phyloP scores from a whole-genome alignment of 805 yeast species.

The Cyberlindnera japonica region DNA sequence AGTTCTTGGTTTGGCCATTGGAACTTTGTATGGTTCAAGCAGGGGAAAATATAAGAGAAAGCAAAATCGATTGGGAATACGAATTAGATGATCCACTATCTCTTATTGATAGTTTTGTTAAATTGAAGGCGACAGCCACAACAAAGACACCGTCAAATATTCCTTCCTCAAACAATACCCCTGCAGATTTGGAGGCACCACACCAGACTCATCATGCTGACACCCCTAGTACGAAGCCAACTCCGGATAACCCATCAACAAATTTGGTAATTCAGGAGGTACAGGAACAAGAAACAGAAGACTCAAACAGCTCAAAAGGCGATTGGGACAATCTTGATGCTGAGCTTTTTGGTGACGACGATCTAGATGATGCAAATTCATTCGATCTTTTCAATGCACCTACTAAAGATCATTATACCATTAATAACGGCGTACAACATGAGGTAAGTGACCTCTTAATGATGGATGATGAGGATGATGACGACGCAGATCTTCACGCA shows the following conservation, averaged over 20 bases:
- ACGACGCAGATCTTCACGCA: conserved; percentile 32
- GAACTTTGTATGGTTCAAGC: conserved; percentile 60
- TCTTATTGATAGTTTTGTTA: conserved; percentile 37
- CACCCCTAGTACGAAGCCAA: conserved; percentile 9
- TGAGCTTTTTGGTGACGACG: conserved; percentile 33
- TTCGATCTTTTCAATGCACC: conserved; percentile 27
- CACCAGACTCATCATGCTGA: conserved; percentile 7
- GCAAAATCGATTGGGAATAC: not conserved
- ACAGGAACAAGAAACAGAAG: not conserved
- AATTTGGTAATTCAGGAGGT: not conserved
- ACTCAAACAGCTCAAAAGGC: conserved; percentile 5
- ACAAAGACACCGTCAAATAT: conserved; percentile 33
- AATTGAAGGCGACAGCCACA: conserved; percentile 36
- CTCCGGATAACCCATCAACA: conserved; percentile 6
- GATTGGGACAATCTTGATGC: conserved; percentile 31
- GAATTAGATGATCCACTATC: conserved; percentile 28
- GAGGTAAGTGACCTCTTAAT: too few species aligned
- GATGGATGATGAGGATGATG: conserved; percentile 25
- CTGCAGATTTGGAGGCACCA: conserved; percentile 13
- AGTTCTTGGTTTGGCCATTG: conserved; percentile 70
- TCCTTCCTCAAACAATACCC: conserved; percentile 27
- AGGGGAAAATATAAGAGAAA: conserved; percentile 17
- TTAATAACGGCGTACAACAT: conserved; percentile 11
- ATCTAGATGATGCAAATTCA: conserved; percentile 29
- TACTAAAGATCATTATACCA: not conserved